Evolutionary conservation across 345 rosid genomes (phyloP).

Genomic region (Citrus glauca): DNA sequence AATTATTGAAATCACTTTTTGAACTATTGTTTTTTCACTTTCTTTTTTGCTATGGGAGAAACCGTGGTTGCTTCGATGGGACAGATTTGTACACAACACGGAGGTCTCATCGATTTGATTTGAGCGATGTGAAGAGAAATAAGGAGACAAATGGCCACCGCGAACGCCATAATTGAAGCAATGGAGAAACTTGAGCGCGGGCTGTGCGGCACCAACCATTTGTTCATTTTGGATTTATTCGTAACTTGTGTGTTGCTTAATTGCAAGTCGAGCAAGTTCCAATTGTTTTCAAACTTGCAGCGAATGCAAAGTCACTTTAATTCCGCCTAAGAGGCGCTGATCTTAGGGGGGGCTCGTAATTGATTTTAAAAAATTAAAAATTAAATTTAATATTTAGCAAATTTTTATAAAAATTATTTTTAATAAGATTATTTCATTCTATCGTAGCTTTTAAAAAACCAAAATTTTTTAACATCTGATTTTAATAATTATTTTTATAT

Average conservation of each 20-base stretch:
- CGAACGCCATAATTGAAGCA: neutral
- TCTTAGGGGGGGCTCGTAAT: neutral
- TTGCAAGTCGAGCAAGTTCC: neutral
- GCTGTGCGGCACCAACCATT: too few species aligned
- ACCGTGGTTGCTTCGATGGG: neutral
- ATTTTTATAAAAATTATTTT: too few species aligned
- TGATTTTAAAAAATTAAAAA: too few species aligned
- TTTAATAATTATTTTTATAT: too few species aligned
- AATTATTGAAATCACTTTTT: neutral
- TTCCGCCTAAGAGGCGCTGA: neutral
- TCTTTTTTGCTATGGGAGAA: neutral
- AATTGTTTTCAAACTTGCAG: neutral
- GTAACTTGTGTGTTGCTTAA: too few species aligned
- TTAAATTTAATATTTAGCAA: too few species aligned
- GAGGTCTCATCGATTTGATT: neutral
- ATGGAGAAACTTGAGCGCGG: too few species aligned
- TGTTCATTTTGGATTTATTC: too few species aligned
- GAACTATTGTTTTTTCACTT: neutral
- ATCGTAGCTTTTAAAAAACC: too few species aligned
- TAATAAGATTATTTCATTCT: too few species aligned
- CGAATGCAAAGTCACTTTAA: neutral
- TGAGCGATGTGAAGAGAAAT: neutral
- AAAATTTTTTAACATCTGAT: too few species aligned
- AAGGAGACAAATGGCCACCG: neutral
- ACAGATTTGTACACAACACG: neutral